phyloP scores from a whole-genome alignment of 2,329 filamentous ascomycete species.

The Periconia macrospinosa region DNA sequence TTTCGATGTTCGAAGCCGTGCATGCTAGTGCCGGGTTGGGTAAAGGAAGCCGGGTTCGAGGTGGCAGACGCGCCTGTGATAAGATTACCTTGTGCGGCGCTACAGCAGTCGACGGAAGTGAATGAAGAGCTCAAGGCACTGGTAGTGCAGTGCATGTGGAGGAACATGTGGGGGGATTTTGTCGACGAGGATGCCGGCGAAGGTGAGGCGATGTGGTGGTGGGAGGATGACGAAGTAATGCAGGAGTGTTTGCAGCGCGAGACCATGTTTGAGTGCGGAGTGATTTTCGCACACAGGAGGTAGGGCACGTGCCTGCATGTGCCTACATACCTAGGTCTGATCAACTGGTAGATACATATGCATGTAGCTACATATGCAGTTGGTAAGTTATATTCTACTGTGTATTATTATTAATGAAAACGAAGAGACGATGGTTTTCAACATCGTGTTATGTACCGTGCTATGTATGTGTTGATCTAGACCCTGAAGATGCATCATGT shows the following conservation, averaged over 20 bases:
- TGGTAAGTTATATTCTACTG: too few species aligned
- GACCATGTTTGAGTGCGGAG: conserved; percentile 42
- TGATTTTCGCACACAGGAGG: conserved; percentile 39
- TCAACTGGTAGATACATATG: too few species aligned
- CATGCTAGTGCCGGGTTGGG: conserved; percentile 61
- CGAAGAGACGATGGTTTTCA: too few species aligned
- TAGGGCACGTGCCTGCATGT: neutral
- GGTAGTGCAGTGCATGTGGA: conserved; percentile 42
- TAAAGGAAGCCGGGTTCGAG: conserved; percentile 57
- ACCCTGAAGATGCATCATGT: conserved; percentile 13
- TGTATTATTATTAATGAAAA: too few species aligned
- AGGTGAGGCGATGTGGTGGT: conserved; percentile 40
- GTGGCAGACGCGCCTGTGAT: conserved; percentile 28
- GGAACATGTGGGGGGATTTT: conserved; percentile 41
- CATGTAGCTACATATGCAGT: too few species aligned
- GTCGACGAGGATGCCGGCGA: conserved; percentile 34
- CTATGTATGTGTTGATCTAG: too few species aligned
- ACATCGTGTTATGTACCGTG: too few species aligned
- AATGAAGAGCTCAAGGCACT: conserved; percentile 36
- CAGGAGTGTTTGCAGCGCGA: conserved; percentile 38
- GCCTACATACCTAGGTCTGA: too few species aligned
- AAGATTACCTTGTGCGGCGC: conserved; percentile 35
- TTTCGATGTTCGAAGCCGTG: conserved; percentile 64
- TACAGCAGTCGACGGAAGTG: conserved; percentile 18
- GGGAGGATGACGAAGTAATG: conserved; percentile 42